Percentiles rank a stretch among this genome's conserved stretches.
These are phyloP conservation scores for Fusarium sp. DNA, from an alignment of 2,329 filamentous ascomycete genomes.

Conservation along the genomic window DNA sequence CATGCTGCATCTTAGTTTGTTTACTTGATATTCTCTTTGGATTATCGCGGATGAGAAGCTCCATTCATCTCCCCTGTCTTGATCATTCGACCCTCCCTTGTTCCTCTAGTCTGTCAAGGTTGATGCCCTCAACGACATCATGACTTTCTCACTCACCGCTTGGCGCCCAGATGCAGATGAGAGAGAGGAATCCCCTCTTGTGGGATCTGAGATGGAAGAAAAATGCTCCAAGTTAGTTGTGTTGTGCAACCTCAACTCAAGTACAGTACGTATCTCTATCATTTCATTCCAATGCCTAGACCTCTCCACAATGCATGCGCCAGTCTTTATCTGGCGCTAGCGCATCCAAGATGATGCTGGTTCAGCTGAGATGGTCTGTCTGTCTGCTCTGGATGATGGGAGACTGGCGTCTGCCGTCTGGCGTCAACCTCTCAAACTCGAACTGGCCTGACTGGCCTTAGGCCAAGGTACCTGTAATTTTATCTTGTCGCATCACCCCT, in stretches of 20 bases:
- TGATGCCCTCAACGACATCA: constrained; percentile 34
- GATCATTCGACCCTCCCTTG: constrained; percentile 31
- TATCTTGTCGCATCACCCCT: constrained; percentile 19
- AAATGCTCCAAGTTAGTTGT: too few relatives aligned
- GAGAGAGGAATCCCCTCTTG: neutral
- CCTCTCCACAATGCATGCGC: constrained; percentile 14
- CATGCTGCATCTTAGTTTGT: constrained; percentile 3
- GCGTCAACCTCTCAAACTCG: constrained; percentile 1
- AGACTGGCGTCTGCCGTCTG: neutral
- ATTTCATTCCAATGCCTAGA: constrained; percentile 35
- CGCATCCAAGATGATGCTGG: constrained; percentile 36
- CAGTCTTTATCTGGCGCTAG: constrained; percentile 38
- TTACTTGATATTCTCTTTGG: constrained; percentile 16
- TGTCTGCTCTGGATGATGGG: too few relatives aligned
- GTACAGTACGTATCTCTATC: neutral
- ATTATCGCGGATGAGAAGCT: constrained; percentile 7
- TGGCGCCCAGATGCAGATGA: neutral
- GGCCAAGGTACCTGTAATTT: constrained; percentile 23
- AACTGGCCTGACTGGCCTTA: constrained; percentile 13
- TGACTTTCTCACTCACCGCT: constrained; percentile 22
- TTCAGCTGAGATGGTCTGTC: constrained; percentile 48
- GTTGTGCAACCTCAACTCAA: neutral
- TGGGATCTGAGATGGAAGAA: neutral
- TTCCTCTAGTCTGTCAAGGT: constrained; percentile 5
- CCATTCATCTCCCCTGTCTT: constrained; percentile 15